phyloP scores from a whole-genome alignment of 1,284 basidiomycete genomes.

The Anthracocystis panici-leucophaei region DNA sequence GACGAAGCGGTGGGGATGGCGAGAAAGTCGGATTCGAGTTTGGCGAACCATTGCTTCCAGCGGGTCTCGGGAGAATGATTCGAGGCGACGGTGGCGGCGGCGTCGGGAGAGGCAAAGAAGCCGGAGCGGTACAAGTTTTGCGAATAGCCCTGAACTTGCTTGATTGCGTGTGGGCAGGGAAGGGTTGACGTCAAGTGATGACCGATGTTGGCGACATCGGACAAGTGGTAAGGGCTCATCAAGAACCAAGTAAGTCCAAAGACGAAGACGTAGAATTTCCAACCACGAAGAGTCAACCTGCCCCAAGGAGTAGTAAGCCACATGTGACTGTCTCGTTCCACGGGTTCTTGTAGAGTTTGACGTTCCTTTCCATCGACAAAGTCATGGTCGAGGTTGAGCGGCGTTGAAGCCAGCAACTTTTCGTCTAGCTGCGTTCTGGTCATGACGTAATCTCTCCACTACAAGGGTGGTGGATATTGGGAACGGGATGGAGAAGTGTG shows the following conservation, averaged over 20 bases:
- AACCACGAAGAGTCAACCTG: conserved; percentile 6
- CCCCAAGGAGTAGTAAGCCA: not conserved
- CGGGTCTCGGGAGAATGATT: conserved; percentile 17
- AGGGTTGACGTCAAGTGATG: not conserved
- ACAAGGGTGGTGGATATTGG: not conserved
- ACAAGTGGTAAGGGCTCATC: not conserved
- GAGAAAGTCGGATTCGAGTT: conserved; percentile 51
- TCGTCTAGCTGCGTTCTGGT: conserved; percentile 6
- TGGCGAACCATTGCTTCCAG: conserved; percentile 39
- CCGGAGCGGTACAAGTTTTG: conserved; percentile 15
- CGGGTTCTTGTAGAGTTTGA: not conserved
- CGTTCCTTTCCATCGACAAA: conserved; percentile 7
- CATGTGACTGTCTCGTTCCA: not conserved
- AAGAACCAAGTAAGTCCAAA: not conserved
- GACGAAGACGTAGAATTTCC: not conserved
- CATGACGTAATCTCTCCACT: conserved; percentile 8
- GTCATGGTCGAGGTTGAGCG: conserved; percentile 16
- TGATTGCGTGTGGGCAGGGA: conserved; percentile 11
- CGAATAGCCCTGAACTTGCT: conserved; percentile 18
- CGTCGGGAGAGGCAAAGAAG: not conserved
- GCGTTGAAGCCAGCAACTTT: conserved; percentile 18
- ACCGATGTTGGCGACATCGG: not conserved
- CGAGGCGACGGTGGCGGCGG: not conserved
- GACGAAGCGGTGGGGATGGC: conserved; percentile 43
- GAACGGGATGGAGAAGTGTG: not conserved